These are phyloP conservation scores for Syzygium jambos DNA, from an alignment of 345 rosid species.

Conservation along the genomic window DNA sequence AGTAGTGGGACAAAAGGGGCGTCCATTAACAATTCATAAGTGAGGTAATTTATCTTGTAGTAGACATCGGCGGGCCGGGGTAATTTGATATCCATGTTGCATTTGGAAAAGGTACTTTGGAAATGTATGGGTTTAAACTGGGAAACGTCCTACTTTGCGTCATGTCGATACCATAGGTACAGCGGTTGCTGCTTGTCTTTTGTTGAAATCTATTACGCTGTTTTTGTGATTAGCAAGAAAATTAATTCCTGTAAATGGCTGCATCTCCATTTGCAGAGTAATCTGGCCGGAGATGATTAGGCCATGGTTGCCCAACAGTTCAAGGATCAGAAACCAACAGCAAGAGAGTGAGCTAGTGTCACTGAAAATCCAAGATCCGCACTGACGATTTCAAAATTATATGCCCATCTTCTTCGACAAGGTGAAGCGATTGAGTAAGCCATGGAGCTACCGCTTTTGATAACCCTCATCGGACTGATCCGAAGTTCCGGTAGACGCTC, in stretches of 20 bases:
- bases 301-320: constrained; percentile 50
- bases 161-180: not conserved
- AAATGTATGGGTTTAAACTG: not conserved
- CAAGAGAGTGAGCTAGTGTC: constrained; percentile 71
- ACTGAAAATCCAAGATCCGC: constrained; percentile 55
- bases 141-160: not conserved
- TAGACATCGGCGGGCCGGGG: not conserved
- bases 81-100: not conserved
- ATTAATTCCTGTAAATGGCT: not conserved
- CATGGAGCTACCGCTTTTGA: not conserved
- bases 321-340: constrained; percentile 35
- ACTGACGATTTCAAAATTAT: constrained; percentile 12
- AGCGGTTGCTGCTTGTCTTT: not conserved
- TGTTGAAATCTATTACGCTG: not conserved
- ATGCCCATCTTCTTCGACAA: not conserved
- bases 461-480: not conserved
- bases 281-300: constrained; percentile 65
- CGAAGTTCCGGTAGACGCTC: not conserved
- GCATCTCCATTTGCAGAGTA: constrained; percentile 21
- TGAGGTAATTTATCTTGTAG: not conserved
- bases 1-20: not conserved
- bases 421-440: not conserved
- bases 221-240: not conserved
- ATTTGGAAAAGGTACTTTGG: not conserved
- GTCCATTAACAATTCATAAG: not conserved